Percentiles rank a stretch among this genome's conserved stretches.
Evolutionary conservation across 2,329 filamentous ascomycete species (phyloP).

Genomic region (Epichloe glyceriae): DNA sequence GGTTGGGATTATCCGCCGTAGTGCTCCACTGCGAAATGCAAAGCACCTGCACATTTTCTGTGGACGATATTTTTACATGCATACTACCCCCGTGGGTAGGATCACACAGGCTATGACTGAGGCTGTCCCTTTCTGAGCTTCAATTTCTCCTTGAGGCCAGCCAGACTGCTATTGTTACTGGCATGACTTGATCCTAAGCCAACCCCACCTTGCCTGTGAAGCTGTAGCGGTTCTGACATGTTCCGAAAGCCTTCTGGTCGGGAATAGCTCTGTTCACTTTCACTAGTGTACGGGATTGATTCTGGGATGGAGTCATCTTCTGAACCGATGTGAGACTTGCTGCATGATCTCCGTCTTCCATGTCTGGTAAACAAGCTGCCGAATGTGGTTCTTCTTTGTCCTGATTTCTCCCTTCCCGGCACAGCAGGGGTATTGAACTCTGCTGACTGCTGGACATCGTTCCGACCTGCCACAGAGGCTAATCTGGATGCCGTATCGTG

Average conservation of each 20-base stretch:
- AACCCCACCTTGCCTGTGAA: not conserved
- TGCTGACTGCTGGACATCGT: not conserved
- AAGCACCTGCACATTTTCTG: not conserved
- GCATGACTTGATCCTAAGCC: not conserved
- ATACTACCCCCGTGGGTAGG: not conserved
- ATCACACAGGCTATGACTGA: not conserved
- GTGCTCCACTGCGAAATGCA: not conserved
- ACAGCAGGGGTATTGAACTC: not conserved
- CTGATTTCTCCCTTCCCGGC: not conserved
- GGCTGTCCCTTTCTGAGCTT: not conserved
- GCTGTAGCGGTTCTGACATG: not conserved
- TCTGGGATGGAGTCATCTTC: not conserved
- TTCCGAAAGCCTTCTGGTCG: not conserved
- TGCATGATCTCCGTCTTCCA: not conserved
- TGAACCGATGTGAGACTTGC: not conserved
- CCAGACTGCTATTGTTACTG: not conserved
- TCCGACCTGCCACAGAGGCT: not conserved
- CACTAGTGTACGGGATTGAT: not conserved
- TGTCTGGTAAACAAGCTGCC: slow-evolving; percentile 1
- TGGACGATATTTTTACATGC: not conserved
- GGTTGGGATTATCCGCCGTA: not conserved
- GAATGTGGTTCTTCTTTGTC: not conserved
- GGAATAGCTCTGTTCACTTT: not conserved
- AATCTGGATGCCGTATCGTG: slow-evolving; percentile 2
- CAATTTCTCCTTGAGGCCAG: not conserved